Base-by-base conservation (phyloP, 768 basidiomycete genomes). In the Cubamyces lactineus region DNA sequence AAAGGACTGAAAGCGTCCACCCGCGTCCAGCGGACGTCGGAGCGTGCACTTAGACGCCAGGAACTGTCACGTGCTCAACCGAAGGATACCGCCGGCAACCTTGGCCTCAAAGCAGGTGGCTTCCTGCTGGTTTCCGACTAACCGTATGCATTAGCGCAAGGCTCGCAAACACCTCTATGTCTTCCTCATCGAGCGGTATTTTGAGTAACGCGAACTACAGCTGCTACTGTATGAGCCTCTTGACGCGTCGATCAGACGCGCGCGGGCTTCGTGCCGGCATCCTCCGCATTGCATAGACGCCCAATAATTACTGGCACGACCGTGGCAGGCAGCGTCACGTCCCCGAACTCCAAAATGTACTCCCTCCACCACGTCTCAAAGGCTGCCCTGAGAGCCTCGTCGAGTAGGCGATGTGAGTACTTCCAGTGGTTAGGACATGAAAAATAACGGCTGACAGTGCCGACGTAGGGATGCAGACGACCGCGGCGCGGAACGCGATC, bases 401-500 rank as follows among this genome's bases (percentile, higher is more conserved):
- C 67, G 21, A 59, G 56, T 45, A 62, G 62, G 41, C 61, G 66
- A 64, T 68, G 69, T 68, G 28, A 49, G 69, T 62, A 24, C 5
- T 43, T 4, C 28, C 13, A 39, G 2, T n/a, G n/a, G n/a, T n/a
- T n/a, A n/a, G 5, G 28, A 21, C 0, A 17, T 5, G n/a, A 13
- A 15, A 23, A 23, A 5, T 30, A 12, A 5, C 12, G 5, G 13
- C 43, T 42, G 40, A 55, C 45, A n/a, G 42, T 28, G 23, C 5
- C 39, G 39, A 46, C 54, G 39, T 67, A 88, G 86, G 78, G 59
- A 70, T 92, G 53, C 89, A 88, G 72, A 75, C 79, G 40, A 78
- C 84, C 47, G 68, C 75, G 53, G 69, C 73, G 47, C 81, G 84
- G 46, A 75, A 75, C 66, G 92, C 88, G 34, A 81, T 92, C 53